Evolutionary conservation across 2,329 filamentous ascomycete species (phyloP).

Genomic region (Cladophialophora psammophila): DNA sequence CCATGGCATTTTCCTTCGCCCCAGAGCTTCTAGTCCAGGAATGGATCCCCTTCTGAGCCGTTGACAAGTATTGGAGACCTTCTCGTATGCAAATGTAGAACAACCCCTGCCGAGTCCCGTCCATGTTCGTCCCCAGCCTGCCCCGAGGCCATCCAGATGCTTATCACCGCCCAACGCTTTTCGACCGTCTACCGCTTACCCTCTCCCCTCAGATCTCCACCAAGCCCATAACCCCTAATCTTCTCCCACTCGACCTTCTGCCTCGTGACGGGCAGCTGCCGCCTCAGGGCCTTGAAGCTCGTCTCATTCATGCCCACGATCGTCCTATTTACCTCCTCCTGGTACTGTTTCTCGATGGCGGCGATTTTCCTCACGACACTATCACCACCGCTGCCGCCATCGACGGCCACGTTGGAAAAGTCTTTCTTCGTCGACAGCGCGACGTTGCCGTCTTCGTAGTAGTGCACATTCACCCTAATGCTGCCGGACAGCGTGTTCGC

Average conservation of each 20-base stretch:
- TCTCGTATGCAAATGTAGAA: not conserved
- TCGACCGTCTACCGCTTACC: conserved; percentile 25
- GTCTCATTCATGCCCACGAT: conserved; percentile 90
- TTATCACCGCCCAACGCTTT: not conserved
- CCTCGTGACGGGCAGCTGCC: conserved; percentile 93
- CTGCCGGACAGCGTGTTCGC: conserved; percentile 73
- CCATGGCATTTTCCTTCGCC: not conserved
- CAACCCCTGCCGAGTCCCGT: not conserved
- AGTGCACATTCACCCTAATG: conserved; percentile 95
- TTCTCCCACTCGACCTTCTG: conserved; percentile 99
- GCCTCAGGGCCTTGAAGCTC: conserved; percentile 88
- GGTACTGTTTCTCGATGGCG: conserved; percentile 84
- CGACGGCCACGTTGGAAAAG: conserved; percentile 28
- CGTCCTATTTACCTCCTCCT: conserved; percentile 91
- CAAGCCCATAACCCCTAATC: conserved; percentile 87
- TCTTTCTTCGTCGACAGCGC: conserved; percentile 85
- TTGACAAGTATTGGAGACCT: not conserved
- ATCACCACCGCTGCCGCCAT: conserved; percentile 60
- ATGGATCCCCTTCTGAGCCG: conserved; percentile 32
- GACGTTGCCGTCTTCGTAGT: conserved; percentile 99
- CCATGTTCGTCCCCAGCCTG: not conserved
- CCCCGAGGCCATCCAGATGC: not conserved
- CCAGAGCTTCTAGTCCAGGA: not conserved
- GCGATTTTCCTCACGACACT: conserved; percentile 81
- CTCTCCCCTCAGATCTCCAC: conserved; percentile 46